These are phyloP conservation scores for Encephalitozoon hellem DNA, from an alignment of 371 early-diverging fungal species.

Conservation along the genomic window DNA sequence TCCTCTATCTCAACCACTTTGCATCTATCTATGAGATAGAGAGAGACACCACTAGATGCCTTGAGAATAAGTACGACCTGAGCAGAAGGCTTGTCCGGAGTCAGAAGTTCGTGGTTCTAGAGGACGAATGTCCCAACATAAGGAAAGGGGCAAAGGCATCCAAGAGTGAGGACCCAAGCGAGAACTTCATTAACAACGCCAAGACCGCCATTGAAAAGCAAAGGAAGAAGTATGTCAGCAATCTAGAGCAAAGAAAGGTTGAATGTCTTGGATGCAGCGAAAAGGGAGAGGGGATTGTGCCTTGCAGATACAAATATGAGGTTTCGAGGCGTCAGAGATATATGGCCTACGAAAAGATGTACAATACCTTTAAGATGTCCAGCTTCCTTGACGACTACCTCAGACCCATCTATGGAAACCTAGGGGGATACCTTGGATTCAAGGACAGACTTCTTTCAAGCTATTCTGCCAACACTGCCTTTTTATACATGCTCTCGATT, in stretches of 20 bases:
- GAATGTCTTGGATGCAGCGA: neutral
- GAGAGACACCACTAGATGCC: too few relatives aligned
- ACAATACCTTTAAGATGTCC: neutral
- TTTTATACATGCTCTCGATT: constrained; percentile 41
- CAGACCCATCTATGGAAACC: neutral
- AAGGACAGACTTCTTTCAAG: constrained; percentile 29
- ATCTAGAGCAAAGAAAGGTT: neutral
- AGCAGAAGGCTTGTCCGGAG: neutral
- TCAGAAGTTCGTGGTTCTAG: neutral
- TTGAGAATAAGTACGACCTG: neutral
- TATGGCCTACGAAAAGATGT: neutral
- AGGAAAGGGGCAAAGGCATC: neutral
- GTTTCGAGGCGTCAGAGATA: neutral
- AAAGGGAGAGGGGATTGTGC: neutral
- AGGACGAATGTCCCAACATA: neutral
- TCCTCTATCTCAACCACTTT: neutral
- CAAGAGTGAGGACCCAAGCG: neutral
- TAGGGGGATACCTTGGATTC: constrained; percentile 3
- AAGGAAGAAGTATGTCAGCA: neutral
- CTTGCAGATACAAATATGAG: neutral
- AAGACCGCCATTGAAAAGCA: neutral
- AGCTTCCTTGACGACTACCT: neutral
- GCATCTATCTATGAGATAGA: neutral
- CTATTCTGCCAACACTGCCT: constrained; percentile 32
- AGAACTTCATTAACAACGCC: neutral